Evolutionary conservation across 2,329 filamentous ascomycete genomes (phyloP), one percentile per base, ranked within the genome.

Genomic region (Lasiodiplodia hormozganensis): DNA sequence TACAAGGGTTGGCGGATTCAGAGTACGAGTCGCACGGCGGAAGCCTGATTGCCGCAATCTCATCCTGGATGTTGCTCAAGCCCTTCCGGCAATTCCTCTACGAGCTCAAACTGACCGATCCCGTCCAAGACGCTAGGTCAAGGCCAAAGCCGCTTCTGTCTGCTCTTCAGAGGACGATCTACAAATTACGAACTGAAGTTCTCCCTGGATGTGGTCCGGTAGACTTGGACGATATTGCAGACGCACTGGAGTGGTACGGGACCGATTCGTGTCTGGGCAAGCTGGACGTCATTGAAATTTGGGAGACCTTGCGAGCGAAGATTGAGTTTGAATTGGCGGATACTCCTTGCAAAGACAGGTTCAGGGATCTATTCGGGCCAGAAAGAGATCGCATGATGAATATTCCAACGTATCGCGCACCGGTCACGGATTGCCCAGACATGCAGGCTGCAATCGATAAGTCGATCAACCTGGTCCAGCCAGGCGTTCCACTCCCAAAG

Each of bases 21-120:
- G 43, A 54, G 12, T 52, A 62, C 31, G 36, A 53, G 11, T n/a
- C 34, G 11, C 75, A 77, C n/a, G 79, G 76, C 21, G 79, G 79
- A 1, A 80, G 82, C 69, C 72, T 83, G 66, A 80, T 88, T 10
- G 86, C 87, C 25, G 85, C 86, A 0, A 73, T 90, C n/a, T 84
- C 85, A 2, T 82, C 86, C 1, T 88, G 85, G 84, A 77, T 89
- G 69, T 83, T 89, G 67, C 82, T 89, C 69, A 83, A 82, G n/a
- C 87, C 88, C 0, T 86, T 90, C 73, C 83, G 87, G 69, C 79
- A 85, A 51, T 78, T 89, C 31, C 78, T 89, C 36, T 86, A 88
- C 72, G 77, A 76, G 7, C 77, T 84, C 49, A 76, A 83, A 70
- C 76, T 83, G 3, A 78, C 84, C n/a, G 80, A 84, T 68, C 82